A percentile compares a stretch with the other conserved stretches of the same genome.
Conservation (phyloP, 2,329 filamentous ascomycete genomes). For the Xylariaceae sp. region DNA sequence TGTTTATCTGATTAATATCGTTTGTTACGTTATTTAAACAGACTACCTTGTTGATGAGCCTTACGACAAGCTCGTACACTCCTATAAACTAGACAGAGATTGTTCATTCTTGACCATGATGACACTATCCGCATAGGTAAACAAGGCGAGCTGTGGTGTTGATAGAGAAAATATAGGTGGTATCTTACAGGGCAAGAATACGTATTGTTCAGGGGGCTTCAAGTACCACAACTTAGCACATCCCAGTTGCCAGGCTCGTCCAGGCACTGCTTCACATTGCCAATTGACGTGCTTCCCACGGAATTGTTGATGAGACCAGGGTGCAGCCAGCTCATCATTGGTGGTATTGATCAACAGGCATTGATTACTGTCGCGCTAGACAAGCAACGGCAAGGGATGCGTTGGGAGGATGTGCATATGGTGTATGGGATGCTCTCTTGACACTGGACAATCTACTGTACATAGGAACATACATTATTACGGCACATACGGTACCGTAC, state of each 20-base stretch:
- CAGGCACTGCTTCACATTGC: conserved; percentile 25
- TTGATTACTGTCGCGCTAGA: conserved; percentile 34
- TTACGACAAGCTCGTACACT: too few species aligned
- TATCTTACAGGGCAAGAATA: background rate
- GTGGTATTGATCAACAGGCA: conserved; percentile 27
- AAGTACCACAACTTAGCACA: conserved; percentile 32
- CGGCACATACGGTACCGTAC: background rate
- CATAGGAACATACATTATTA: background rate
- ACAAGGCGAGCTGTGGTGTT: background rate
- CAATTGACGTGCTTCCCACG: conserved; percentile 36
- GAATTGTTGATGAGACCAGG: conserved; percentile 37
- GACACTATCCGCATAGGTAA: too few species aligned
- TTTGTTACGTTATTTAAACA: background rate
- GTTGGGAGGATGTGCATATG: background rate
- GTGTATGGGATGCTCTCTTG: background rate
- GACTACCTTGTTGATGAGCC: background rate
- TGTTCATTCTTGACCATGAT: too few species aligned
- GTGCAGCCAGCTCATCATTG: conserved; percentile 29
- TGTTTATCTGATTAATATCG: too few species aligned
- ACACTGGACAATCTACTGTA: conserved; percentile 17
- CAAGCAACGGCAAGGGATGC: conserved; percentile 26
- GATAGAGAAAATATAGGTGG: background rate
- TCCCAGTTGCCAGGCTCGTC: conserved; percentile 28
- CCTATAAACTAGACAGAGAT: too few species aligned
- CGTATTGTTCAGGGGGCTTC: conserved; percentile 9